Conservation (phyloP, 176 grass and related monocot genomes). For the Oryza glumipatula region DNA sequence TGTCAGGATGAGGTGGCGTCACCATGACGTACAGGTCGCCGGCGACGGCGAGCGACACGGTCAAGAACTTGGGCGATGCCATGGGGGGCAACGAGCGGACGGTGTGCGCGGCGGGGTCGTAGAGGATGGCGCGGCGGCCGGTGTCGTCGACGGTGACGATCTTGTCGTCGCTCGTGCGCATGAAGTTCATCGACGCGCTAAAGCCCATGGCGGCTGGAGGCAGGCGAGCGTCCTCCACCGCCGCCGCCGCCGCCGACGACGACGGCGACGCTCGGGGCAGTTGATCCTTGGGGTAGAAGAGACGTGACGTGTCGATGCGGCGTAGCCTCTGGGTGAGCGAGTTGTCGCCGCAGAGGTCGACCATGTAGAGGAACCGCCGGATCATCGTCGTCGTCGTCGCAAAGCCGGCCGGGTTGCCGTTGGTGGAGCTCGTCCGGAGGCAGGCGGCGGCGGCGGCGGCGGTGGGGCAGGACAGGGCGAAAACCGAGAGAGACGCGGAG, state of each 20-base stretch:
- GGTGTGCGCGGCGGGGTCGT: too few relatives aligned
- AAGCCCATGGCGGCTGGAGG: neutral
- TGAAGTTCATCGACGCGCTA: neutral
- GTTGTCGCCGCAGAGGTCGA: neutral
- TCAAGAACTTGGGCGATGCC: neutral
- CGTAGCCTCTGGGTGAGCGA: neutral
- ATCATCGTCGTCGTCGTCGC: neutral
- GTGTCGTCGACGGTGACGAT: neutral
- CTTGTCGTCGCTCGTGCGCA: neutral
- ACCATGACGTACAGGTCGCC: neutral
- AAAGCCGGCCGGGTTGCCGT: neutral
- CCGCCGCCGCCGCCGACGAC: neutral
- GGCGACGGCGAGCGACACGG: neutral
- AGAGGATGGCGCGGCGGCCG: neutral
- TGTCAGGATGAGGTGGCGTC: neutral
- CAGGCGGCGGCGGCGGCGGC: too few relatives aligned
- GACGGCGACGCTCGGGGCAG: too few relatives aligned
- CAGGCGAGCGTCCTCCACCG: neutral
- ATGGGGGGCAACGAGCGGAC: neutral
- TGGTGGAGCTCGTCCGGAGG: too few relatives aligned
- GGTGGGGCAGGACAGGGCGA: too few relatives aligned
- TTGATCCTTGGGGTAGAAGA: neutral
- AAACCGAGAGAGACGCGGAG: too few relatives aligned
- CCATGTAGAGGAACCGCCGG: neutral
- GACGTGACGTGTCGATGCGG: neutral